A percentile compares a stretch with the other conserved stretches of the same genome.
These are phyloP conservation scores for Lipomyces yamanashiensis DNA, from an alignment of 805 yeast species.

Conservation along the genomic window DNA sequence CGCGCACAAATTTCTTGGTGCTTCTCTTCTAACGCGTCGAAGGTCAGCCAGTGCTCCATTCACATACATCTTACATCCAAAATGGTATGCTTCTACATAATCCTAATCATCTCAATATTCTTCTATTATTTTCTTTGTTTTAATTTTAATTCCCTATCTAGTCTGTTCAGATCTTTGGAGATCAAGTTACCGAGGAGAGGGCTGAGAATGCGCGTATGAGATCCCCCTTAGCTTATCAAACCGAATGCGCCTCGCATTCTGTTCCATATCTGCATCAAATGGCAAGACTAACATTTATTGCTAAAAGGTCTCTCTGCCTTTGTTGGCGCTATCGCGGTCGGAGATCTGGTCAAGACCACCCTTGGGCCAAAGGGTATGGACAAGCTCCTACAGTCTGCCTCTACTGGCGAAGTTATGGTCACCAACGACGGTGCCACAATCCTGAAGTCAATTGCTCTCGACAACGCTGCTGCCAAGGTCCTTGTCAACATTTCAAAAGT, in stretches of 20 bases:
- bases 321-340: conserved; percentile 99
- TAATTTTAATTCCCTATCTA: conserved; percentile 23
- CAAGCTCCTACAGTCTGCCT: conserved; percentile 84
- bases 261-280: neutral
- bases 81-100: conserved; percentile 1
- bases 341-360: conserved; percentile 91
- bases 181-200: conserved; percentile 95
- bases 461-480: conserved; percentile 97
- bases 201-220: conserved; percentile 89
- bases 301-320: conserved; percentile 73
- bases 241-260: neutral
- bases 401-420: conserved; percentile 75
- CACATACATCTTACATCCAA: neutral
- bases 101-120: neutral
- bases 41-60: neutral
- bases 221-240: neutral
- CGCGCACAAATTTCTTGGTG: conserved; percentile 24
- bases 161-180: conserved; percentile 95
- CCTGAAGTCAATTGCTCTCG: conserved; percentile 88
- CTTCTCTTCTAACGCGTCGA: conserved; percentile 23
- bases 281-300: neutral
- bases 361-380: conserved; percentile 99
- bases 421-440: conserved; percentile 99
- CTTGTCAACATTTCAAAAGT: conserved; percentile 92
- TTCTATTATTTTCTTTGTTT: neutral